Evolutionary conservation across 257 asterid genomes (phyloP).

Genomic region (Datura wrightii): DNA sequence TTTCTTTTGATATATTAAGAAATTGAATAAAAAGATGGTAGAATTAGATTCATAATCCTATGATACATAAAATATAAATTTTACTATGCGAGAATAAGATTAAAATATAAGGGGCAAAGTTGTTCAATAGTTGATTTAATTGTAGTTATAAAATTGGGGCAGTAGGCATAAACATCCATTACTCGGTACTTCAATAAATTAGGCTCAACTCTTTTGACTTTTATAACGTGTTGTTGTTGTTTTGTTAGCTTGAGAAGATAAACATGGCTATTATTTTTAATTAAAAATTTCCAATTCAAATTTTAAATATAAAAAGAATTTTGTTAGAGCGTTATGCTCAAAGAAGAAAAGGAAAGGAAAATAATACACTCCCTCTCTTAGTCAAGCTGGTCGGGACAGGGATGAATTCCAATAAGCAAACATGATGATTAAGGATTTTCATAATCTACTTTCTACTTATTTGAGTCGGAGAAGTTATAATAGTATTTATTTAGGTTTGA

Average conservation of each 20-base stretch:
- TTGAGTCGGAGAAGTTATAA: no score
- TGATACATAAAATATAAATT: background rate
- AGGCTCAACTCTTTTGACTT: background rate
- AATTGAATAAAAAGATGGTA: background rate
- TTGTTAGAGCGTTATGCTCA: no score
- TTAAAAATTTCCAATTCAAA: no score
- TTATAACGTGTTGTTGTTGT: background rate
- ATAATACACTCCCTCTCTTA: background rate
- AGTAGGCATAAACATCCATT: background rate
- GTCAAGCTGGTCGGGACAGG: no score
- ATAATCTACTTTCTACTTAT: no score
- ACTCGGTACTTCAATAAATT: background rate
- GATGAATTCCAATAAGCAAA: no score
- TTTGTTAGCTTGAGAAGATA: background rate
- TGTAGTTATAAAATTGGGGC: no score
- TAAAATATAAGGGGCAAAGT: background rate
- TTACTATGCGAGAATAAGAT: background rate
- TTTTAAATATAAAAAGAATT: no score
- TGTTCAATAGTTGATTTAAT: no score
- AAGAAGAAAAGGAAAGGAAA: background rate
- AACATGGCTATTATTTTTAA: no score
- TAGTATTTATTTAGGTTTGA: no score
- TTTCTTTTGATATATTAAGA: background rate
- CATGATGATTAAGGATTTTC: no score
- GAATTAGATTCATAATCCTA: background rate